Percentiles rank a stretch among this genome's conserved stretches.
Evolutionary conservation across 2,329 filamentous ascomycete species (phyloP).

Genomic region (Alternaria brassicae): DNA sequence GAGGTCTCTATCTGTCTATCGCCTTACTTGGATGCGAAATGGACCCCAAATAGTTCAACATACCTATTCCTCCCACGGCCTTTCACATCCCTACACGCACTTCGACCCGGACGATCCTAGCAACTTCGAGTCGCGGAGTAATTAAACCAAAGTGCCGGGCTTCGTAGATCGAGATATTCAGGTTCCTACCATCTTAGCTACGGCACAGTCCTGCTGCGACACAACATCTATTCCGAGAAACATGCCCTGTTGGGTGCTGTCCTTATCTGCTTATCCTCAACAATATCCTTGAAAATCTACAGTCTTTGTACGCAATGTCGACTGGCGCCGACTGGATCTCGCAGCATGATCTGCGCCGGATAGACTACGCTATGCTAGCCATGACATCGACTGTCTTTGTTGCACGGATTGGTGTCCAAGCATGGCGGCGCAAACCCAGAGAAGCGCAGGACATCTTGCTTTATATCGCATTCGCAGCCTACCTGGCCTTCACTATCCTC

Average conservation of each 20-base stretch:
- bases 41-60: slow-evolving; percentile 4
- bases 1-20: neutral
- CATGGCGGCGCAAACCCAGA: slow-evolving; percentile 14
- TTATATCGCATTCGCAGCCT: slow-evolving; percentile 37
- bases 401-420: slow-evolving; percentile 22
- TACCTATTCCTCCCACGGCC: neutral
- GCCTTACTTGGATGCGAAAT: neutral
- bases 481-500: slow-evolving; percentile 32
- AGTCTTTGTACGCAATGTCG: slow-evolving; percentile 17
- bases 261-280: neutral
- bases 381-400: slow-evolving; percentile 27
- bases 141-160: neutral
- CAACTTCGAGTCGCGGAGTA: neutral
- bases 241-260: neutral
- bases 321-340: slow-evolving; percentile 23
- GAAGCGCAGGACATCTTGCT: slow-evolving; percentile 31
- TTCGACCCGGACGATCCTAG: neutral
- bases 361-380: slow-evolving; percentile 24
- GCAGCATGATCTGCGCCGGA: slow-evolving; percentile 19
- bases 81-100: neutral
- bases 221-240: neutral
- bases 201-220: neutral
- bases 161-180: neutral
- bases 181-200: neutral
- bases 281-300: neutral